A percentile compares a stretch with the other conserved stretches of the same genome.
Conservation (phyloP, 1,139 yeast species). For the Scheffersomyces illinoinensis region DNA sequence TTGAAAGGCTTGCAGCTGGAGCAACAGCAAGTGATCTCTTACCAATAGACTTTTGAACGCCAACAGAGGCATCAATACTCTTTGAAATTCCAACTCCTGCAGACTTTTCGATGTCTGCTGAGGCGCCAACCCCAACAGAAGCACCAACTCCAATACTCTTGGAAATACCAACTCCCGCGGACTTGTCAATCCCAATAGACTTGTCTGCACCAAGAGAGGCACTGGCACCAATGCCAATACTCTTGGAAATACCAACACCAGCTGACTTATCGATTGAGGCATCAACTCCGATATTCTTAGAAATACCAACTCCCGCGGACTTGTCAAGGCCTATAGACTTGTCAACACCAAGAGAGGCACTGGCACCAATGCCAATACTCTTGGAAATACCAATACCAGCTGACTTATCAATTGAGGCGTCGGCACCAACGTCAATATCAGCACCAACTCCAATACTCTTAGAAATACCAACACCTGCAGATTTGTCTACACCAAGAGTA, state of each 20-base stretch:
- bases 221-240: neutral
- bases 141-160: neutral
- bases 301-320: neutral
- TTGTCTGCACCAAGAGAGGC: neutral
- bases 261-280: neutral
- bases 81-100: too few relatives aligned
- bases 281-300: neutral
- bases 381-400: neutral
- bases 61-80: neutral
- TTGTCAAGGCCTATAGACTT: neutral
- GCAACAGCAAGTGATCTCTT: neutral
- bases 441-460: neutral
- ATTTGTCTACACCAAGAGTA: neutral
- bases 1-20: conserved; percentile 30
- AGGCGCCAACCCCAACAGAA: neutral
- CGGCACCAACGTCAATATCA: neutral
- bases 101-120: too few relatives aligned
- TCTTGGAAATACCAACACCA: neutral
- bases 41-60: neutral
- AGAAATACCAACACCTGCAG: neutral
- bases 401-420: neutral
- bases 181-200: neutral
- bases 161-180: neutral
- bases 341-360: neutral
- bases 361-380: neutral